These are phyloP conservation scores for Grosmannia serpens DNA, from an alignment of 2,329 filamentous ascomycete species.

Conservation along the genomic window DNA sequence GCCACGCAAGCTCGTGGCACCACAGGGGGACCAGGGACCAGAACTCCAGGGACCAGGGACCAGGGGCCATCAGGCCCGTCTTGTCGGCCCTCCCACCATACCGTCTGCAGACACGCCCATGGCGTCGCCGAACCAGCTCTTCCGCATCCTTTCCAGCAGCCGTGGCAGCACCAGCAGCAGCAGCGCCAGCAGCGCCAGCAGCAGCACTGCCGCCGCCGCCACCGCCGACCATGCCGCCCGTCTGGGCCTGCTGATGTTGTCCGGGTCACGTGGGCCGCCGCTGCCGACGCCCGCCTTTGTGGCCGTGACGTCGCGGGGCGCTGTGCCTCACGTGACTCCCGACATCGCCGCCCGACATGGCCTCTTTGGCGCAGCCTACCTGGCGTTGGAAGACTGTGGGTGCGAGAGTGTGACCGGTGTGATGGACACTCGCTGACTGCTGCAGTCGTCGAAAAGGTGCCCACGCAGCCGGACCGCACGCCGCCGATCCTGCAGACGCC, in stretches of 20 bases:
- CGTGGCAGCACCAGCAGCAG: not conserved
- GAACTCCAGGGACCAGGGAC: too few relatives aligned
- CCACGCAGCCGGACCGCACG: not conserved
- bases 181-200: not conserved
- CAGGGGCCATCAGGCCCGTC: too few relatives aligned
- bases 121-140: constrained; percentile 2
- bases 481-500: constrained; percentile 10
- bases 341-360: constrained; percentile 63
- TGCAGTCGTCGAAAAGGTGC: constrained; percentile 9
- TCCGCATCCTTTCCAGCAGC: constrained; percentile 4
- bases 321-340: constrained; percentile 77
- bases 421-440: not conserved
- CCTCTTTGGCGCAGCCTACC: constrained; percentile 57
- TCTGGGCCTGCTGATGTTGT: constrained; percentile 54
- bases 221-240: constrained; percentile 39
- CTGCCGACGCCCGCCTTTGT: constrained; percentile 78
- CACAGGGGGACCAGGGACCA: not conserved
- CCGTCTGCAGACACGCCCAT: not conserved
- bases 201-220: constrained; percentile 2
- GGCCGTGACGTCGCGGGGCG: constrained; percentile 69
- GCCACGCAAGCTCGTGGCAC: not conserved
- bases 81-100: too few relatives aligned
- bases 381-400: constrained; percentile 89
- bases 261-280: constrained; percentile 37
- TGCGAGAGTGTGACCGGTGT: constrained; percentile 1